A percentile compares a stretch with the other conserved stretches of the same genome.
These are phyloP conservation scores for Abrus pulchellus DNA, from an alignment of 306 rosid species.

Conservation along the genomic window DNA sequence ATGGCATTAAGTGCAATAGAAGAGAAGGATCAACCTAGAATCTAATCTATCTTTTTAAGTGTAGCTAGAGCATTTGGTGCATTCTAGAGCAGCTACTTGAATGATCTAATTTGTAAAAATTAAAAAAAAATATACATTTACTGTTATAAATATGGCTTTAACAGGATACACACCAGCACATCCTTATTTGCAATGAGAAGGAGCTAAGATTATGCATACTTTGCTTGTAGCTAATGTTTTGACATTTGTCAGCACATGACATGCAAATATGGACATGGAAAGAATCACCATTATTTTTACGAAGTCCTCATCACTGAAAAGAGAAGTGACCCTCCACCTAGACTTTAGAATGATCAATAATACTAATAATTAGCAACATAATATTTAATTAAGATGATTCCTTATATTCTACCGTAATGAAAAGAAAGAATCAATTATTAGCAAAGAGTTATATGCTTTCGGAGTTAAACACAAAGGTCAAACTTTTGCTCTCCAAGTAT, in stretches of 20 bases:
- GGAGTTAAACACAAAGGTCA: no score
- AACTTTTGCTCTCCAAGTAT: no score
- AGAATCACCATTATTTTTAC: neutral
- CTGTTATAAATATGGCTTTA: neutral
- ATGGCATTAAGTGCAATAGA: neutral
- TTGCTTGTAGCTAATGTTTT: neutral
- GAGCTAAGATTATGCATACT: neutral
- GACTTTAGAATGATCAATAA: neutral
- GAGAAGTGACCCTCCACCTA: constrained; percentile 20
- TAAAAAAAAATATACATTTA: neutral
- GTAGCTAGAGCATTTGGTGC: neutral
- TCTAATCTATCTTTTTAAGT: neutral
- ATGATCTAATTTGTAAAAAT: neutral
- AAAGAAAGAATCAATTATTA: neutral
- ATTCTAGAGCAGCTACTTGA: neutral
- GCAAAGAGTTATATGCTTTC: no score
- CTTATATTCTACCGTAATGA: neutral
- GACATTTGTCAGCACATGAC: no score
- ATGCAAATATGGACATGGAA: neutral
- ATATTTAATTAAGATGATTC: neutral
- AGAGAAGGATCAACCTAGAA: neutral
- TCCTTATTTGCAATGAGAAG: constrained; percentile 11
- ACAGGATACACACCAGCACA: neutral
- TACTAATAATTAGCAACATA: constrained; percentile 11
- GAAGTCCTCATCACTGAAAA: neutral